Base-by-base conservation (phyloP, 1,284 basidiomycete genomes). In the Rhodofomes roseus region DNA sequence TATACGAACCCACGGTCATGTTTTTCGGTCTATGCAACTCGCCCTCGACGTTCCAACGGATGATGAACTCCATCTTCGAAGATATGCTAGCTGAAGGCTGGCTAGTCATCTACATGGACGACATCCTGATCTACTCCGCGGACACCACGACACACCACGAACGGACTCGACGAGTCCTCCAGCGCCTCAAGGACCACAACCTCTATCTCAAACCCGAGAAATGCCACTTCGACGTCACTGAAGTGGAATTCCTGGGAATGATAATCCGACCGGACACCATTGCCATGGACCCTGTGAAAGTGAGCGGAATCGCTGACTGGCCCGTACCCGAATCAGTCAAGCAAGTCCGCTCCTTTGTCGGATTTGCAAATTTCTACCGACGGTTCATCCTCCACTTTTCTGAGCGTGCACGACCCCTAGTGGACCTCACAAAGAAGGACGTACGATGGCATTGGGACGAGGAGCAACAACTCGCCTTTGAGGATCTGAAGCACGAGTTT, bases 271-370 rank as follows among this genome's bases (percentile, higher is more conserved):
- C n/a, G n/a, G n/a, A n/a, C n/a, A n/a, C n/a, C n/a, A n/a, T n/a
- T n/a, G n/a, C n/a, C n/a, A n/a, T n/a, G n/a, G n/a, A n/a, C n/a
- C n/a, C n/a, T n/a, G n/a, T n/a, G n/a, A n/a, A n/a, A n/a, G n/a
- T n/a, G n/a, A n/a, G n/a, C n/a, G n/a, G n/a, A n/a, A n/a, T n/a
- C n/a, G n/a, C n/a, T n/a, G n/a, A n/a, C n/a, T n/a, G n/a, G n/a
- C n/a, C n/a, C n/a, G n/a, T n/a, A n/a, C n/a, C n/a, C n/a, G n/a
- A 81, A 81, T 66, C 71, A 83, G 0, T 43, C 0, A 66, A 57
- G 3, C 18, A 44, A 9, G 43, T 44, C 20, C 43, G 62, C 75
- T 31, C 64, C 1, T 78, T 76, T 68, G 65, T 77, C 14, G 75
- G 76, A 29, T 71, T 77, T 34, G 68, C 65, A 23, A 76, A 76